phyloP scores from a whole-genome alignment of 331 rosid genomes.

The Telfairia occidentalis region DNA sequence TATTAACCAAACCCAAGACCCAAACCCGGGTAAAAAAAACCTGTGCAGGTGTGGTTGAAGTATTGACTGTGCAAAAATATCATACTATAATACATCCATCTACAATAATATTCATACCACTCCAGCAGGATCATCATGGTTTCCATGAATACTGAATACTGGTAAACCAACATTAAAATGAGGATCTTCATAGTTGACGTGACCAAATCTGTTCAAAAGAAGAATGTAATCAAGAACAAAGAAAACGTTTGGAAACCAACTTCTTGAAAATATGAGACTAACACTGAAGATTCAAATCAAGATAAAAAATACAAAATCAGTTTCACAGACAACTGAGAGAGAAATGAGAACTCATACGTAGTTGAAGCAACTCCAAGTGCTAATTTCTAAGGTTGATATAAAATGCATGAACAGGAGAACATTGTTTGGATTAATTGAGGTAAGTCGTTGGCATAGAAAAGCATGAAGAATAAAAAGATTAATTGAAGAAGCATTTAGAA shows the following conservation, averaged over 20 bases:
- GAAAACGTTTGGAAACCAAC: not conserved
- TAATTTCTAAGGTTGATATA: not conserved
- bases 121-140: slow-evolving; percentile 98
- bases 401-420: not conserved
- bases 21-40: not conserved
- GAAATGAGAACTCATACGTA: not conserved
- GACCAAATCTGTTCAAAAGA: slow-evolving; percentile 62
- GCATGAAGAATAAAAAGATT: not conserved
- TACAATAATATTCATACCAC: slow-evolving; percentile 54
- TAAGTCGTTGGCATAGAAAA: too few relatives aligned
- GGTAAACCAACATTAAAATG: slow-evolving; percentile 96
- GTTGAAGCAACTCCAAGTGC: not conserved
- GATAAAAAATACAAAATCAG: not conserved
- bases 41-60: not conserved
- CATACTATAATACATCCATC: not conserved
- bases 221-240: not conserved
- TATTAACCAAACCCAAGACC: not conserved
- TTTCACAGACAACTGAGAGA: not conserved
- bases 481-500: not conserved
- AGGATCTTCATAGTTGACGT: slow-evolving; percentile 94
- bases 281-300: not conserved
- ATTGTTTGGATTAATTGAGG: not conserved
- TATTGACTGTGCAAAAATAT: not conserved
- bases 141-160: slow-evolving; percentile 93
- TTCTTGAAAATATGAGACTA: not conserved